Evolutionary conservation across 805 yeast genomes (phyloP).

Genomic region (Phaffomyces thermotolerans): DNA sequence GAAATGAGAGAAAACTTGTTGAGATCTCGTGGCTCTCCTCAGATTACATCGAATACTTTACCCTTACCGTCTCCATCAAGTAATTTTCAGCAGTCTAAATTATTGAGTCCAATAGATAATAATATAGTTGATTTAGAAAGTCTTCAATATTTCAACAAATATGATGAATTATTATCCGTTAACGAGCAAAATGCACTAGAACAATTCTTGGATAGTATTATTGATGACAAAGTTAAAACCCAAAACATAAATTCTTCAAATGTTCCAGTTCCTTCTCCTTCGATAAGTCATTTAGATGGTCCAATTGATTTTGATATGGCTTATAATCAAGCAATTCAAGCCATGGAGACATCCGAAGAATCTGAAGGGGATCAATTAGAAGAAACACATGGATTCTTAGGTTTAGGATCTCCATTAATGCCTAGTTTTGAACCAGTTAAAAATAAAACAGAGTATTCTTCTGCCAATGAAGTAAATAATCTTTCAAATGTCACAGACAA

Average conservation of each 20-base stretch:
- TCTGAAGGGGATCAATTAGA: not conserved
- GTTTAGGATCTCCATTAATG: conserved; percentile 2
- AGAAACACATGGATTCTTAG: not conserved
- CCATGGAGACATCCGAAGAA: not conserved
- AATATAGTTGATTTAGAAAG: conserved; percentile 12
- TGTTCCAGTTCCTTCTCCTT: not conserved
- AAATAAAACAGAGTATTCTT: too few species aligned
- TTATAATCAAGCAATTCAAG: conserved; percentile 1
- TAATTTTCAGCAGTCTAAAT: conserved; percentile 1
- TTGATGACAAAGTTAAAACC: conserved; percentile 13
- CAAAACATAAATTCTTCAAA: not conserved
- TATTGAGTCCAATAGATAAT: not conserved
- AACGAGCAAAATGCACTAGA: conserved; percentile 24
- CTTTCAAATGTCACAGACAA: too few species aligned
- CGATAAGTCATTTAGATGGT: not conserved
- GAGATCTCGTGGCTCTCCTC: conserved; percentile 8
- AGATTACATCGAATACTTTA: not conserved
- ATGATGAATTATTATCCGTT: conserved; percentile 19
- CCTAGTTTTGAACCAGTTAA: not conserved
- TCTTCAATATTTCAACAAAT: conserved; percentile 12
- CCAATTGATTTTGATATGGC: not conserved
- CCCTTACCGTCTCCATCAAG: conserved; percentile 7
- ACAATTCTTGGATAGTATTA: conserved; percentile 23
- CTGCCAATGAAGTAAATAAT: too few species aligned
- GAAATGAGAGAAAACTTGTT: conserved; percentile 9